Evolutionary conservation across 192 early-diverging fungal genomes (phyloP), one percentile per base, ranked within the genome.

Genomic region (Backusella westeae): DNA sequence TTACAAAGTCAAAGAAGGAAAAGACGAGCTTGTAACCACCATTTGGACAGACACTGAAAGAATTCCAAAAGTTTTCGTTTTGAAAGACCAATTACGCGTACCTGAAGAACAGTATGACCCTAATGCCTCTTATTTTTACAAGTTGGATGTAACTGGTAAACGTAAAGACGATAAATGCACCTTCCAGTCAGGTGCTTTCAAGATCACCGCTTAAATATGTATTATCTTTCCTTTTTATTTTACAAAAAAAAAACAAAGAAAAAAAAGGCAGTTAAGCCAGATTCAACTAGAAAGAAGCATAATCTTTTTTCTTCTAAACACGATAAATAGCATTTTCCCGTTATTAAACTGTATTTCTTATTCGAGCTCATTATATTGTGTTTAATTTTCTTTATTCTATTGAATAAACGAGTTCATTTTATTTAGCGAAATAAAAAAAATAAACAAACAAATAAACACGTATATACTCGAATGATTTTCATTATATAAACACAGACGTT

Each of bases 31-130:
- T 23, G 67, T 78, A 6, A 29, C 69, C 8, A 63, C 12, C 10
- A 29, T 78, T 39, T 78, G 67, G 72, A 34, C 34, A 15, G 77
- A 34, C 14, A 29, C 56, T 3, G 65, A 69, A 38, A 14, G 26
- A 35, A 52, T 78, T 39, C 26, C 36, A 34, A 68, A 78, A 32
- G 38, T 56, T 65, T 73, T 78, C n/a, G 69, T 65, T 19, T 67
- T 74, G 35, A 78, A 78, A 67, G 77, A 78, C 15, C 77, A 78
- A 44, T 65, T 75, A n/a, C 23, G 41, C n/a, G 17, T 75, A 36
- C 29, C 59, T 19, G 41, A 66, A 19, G 74, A 67, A 6, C 44
- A 75, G 0, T 67, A 42, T 34, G 65, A 67, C 3, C 26, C 56
- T 3, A 34, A 39, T 46, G 59, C 65, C 6, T 41, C 35, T 65